A percentile compares a stretch with the other conserved stretches of the same genome.
phyloP scores from a whole-genome alignment of 257 asterid genomes.

The Fraxinus pennsylvanica region DNA sequence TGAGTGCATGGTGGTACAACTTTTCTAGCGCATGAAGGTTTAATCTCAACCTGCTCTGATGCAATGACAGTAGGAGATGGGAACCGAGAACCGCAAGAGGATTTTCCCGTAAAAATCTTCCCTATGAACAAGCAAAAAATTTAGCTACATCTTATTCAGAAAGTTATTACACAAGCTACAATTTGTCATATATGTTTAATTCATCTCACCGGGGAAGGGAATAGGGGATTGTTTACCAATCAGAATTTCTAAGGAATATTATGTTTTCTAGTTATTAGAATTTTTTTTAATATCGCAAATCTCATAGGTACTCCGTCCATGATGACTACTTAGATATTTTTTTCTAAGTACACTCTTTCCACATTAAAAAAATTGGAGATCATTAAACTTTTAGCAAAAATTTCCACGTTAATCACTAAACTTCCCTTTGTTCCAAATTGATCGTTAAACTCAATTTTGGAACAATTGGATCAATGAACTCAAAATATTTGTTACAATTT shows the following conservation, averaged over 20 bases:
- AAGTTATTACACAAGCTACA: conserved; percentile 8
- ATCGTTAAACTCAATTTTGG: neutral
- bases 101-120: conserved; percentile 54
- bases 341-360: neutral
- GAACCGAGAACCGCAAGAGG: conserved; percentile 43
- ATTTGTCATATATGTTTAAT: neutral
- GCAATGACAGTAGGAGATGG: conserved; percentile 43
- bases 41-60: conserved; percentile 49
- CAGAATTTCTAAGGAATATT: neutral
- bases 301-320: neutral
- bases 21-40: conserved; percentile 2
- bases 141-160: conserved; percentile 23
- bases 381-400: neutral
- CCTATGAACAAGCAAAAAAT: conserved; percentile 50
- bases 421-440: neutral
- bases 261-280: neutral
- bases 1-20: neutral
- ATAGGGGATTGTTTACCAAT: neutral
- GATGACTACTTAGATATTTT: neutral
- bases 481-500: neutral
- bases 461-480: neutral
- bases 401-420: neutral
- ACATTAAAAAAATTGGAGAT: neutral
- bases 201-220: neutral
- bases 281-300: neutral